Evolutionary conservation across 352 stramenopile species (phyloP).

Genomic region (Globisporangium takayamanum): DNA sequence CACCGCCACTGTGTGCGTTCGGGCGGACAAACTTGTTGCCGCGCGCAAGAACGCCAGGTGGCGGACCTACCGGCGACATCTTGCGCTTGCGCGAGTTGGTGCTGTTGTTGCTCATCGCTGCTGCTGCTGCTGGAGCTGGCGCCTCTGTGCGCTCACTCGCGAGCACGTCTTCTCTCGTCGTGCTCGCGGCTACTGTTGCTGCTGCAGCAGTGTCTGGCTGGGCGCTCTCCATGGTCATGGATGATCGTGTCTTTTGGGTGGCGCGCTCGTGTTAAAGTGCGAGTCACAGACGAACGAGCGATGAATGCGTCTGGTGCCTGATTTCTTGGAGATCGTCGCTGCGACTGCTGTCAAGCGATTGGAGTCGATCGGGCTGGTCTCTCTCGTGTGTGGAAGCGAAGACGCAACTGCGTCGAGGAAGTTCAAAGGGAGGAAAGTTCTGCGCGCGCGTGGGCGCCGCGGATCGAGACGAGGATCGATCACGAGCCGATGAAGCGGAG

Average conservation of each 20-base stretch:
- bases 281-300: neutral
- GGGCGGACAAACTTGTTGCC: constrained; percentile 47
- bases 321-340: too few species aligned
- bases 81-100: constrained; percentile 54
- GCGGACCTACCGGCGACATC: constrained; percentile 42
- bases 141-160: neutral
- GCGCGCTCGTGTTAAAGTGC: neutral
- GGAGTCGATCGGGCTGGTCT: neutral
- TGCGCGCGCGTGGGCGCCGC: constrained; percentile 1
- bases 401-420: too few species aligned
- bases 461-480: too few species aligned
- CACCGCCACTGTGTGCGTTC: constrained; percentile 8
- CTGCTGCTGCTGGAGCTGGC: neutral
- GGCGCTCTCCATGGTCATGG: constrained; percentile 4
- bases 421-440: constrained; percentile 7
- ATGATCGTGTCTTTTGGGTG: too few species aligned
- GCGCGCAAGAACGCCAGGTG: constrained; percentile 24
- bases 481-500: too few species aligned
- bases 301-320: too few species aligned
- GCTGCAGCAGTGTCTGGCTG: neutral
- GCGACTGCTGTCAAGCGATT: too few species aligned
- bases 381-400: too few species aligned
- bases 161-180: constrained; percentile 8
- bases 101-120: constrained; percentile 19
- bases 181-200: neutral